A percentile compares a stretch with the other conserved stretches of the same genome.
phyloP scores from a whole-genome alignment of 805 yeast genomes.

The Torulaspora indica region DNA sequence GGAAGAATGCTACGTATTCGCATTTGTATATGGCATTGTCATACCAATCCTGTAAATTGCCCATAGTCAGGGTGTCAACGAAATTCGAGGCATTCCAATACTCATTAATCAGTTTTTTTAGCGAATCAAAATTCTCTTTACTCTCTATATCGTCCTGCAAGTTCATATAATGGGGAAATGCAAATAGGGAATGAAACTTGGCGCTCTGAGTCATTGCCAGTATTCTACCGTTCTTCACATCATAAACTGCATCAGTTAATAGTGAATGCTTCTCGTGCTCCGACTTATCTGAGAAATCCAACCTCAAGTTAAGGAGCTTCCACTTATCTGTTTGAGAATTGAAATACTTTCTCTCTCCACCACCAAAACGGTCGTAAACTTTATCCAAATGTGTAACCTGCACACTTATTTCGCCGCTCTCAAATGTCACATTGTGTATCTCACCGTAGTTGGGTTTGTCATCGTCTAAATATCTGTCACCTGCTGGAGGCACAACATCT shows the following conservation, averaged over 20 bases:
- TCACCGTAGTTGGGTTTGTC: slow-evolving; percentile 25
- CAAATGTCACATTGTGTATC: slow-evolving; percentile 31
- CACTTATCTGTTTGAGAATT: slow-evolving; percentile 38
- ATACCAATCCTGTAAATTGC: slow-evolving; percentile 24
- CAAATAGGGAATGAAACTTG: slow-evolving; percentile 57
- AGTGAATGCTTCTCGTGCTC: slow-evolving; percentile 50
- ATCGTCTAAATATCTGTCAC: slow-evolving; percentile 26
- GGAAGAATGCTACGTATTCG: slow-evolving; percentile 67
- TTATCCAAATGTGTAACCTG: slow-evolving; percentile 24
- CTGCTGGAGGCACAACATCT: slow-evolving; percentile 26
- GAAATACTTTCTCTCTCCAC: slow-evolving; percentile 21
- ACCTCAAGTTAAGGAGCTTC: slow-evolving; percentile 37
- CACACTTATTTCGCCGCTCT: slow-evolving; percentile 25
- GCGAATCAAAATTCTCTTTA: slow-evolving; percentile 40
- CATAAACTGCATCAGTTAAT: slow-evolving; percentile 57
- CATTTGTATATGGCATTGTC: slow-evolving; percentile 46
- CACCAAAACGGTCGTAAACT: slow-evolving; percentile 18
- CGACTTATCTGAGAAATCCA: slow-evolving; percentile 39
- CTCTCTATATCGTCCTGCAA: slow-evolving; percentile 41
- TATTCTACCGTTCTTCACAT: slow-evolving; percentile 59
- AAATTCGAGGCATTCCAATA: slow-evolving; percentile 43
- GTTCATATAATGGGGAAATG: slow-evolving; percentile 49
- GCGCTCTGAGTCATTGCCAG: slow-evolving; percentile 57
- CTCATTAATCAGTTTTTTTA: slow-evolving; percentile 44
- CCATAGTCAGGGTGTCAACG: slow-evolving; percentile 47